Percentiles rank a stretch among this genome's conserved stretches.
Conservation (phyloP, 208 protist species). For the Wallacemonas sp. region DNA sequence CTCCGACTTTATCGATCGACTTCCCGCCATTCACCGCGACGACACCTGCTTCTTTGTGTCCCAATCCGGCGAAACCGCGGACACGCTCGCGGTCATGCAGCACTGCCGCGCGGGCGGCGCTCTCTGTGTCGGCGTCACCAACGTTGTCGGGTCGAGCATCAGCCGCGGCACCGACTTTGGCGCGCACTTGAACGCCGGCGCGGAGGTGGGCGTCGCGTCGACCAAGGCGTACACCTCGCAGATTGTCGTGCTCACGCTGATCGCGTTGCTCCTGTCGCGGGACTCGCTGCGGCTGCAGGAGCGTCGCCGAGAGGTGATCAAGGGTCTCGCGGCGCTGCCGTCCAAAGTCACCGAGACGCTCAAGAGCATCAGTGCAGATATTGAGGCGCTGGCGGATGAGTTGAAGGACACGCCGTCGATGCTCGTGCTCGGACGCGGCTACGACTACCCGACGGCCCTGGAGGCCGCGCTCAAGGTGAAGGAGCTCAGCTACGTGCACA, state of each 20-base stretch:
- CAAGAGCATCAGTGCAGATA: slow-evolving; percentile 35
- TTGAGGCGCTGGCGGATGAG: slow-evolving; percentile 74
- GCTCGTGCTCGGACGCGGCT: slow-evolving; percentile 92
- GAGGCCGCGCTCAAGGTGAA: slow-evolving; percentile 98
- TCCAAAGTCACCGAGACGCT: slow-evolving; percentile 65
- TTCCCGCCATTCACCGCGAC: slow-evolving; percentile 69
- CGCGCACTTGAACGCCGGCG: slow-evolving; percentile 91
- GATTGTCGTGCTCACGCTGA: slow-evolving; percentile 87
- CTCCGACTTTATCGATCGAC: slow-evolving; percentile 92
- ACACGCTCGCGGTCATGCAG: slow-evolving; percentile 90
- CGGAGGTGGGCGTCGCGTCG: slow-evolving; percentile 95
- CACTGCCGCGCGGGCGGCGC: slow-evolving; percentile 78
- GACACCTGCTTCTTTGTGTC: slow-evolving; percentile 93
- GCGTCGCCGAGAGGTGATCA: slow-evolving; percentile 72
- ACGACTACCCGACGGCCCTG: slow-evolving; percentile 91
- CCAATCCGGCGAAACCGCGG: slow-evolving; percentile 96
- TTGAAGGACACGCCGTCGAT: slow-evolving; percentile 58
- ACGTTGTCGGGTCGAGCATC: slow-evolving; percentile 93
- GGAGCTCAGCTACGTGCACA: slow-evolving; percentile 97
- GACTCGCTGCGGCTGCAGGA: slow-evolving; percentile 46
- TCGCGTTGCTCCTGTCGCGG: slow-evolving; percentile 86
- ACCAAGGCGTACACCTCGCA: slow-evolving; percentile 98
- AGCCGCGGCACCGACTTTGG: slow-evolving; percentile 85
- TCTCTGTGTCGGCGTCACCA: slow-evolving; percentile 91
- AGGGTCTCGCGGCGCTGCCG: slow-evolving; percentile 61